Conservation (phyloP, 345 rosid genomes). For the Syzygium aqueum region DNA sequence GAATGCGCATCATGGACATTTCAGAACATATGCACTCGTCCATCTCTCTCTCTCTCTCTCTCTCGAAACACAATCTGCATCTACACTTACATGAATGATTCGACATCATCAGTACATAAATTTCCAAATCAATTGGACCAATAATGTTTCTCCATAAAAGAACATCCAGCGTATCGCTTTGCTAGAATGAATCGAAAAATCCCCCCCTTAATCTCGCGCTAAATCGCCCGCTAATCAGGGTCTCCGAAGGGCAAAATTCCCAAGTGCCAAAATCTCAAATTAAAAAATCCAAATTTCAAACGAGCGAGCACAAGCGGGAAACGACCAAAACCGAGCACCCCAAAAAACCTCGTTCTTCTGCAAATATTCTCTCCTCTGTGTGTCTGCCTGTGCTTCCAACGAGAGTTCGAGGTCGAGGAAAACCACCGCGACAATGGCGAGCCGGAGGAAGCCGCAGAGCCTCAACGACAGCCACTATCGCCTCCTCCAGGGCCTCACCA, state of each 20-base stretch:
- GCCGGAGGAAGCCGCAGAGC: slow-evolving; percentile 54
- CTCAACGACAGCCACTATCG: slow-evolving; percentile 82
- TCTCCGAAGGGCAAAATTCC: neutral
- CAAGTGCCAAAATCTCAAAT: neutral
- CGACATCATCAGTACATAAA: neutral
- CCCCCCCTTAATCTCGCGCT: neutral
- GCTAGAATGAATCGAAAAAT: neutral
- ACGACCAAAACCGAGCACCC: neutral
- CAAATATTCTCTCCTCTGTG: neutral
- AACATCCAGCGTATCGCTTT: neutral
- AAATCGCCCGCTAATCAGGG: neutral
- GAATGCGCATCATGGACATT: too few relatives aligned
- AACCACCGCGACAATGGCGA: slow-evolving; percentile 26
- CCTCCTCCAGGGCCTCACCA: slow-evolving; percentile 60
- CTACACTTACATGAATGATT: neutral
- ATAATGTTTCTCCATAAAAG: neutral
- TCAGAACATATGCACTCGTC: too few relatives aligned
- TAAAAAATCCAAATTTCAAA: neutral
- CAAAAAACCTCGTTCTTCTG: neutral
- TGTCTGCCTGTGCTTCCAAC: neutral
- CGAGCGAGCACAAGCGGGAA: neutral
- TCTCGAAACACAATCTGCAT: neutral
- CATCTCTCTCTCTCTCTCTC: neutral
- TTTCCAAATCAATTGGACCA: neutral
- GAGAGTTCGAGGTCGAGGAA: neutral